Percentiles rank a stretch among this genome's conserved stretches.
These are phyloP conservation scores for Mucor mucedo DNA, from an alignment of 371 early-diverging fungal genomes.

Conservation along the genomic window DNA sequence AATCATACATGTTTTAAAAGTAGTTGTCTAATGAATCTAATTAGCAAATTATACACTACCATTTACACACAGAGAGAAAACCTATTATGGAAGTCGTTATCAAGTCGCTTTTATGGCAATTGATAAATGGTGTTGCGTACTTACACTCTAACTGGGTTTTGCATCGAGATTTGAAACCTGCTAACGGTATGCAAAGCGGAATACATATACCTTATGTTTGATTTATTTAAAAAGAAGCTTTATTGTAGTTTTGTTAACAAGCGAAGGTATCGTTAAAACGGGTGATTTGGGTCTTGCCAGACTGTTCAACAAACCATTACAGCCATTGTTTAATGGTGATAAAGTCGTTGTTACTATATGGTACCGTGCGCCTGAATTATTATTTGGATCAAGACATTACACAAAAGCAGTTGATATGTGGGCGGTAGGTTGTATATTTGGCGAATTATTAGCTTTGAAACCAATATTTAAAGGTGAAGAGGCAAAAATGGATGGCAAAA, in stretches of 20 bases:
- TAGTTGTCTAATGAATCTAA: background rate
- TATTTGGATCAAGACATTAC: constrained; percentile 92
- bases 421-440: constrained; percentile 97
- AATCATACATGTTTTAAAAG: background rate
- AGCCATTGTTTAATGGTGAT: constrained; percentile 86
- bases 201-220: background rate
- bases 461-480: constrained; percentile 97
- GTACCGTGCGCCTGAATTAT: constrained; percentile 97
- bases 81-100: constrained; percentile 82
- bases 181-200: constrained; percentile 61
- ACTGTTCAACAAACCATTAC: constrained; percentile 79
- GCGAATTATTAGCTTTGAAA: constrained; percentile 84
- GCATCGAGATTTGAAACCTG: constrained; percentile 92
- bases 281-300: constrained; percentile 93
- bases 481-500: constrained; percentile 88
- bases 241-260: constrained; percentile 73
- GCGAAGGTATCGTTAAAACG: constrained; percentile 88
- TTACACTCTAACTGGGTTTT: constrained; percentile 93
- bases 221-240: background rate
- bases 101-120: constrained; percentile 91
- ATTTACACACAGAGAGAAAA: constrained; percentile 73
- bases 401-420: constrained; percentile 94
- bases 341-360: constrained; percentile 97
- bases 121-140: constrained; percentile 90
- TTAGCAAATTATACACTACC: constrained; percentile 88